A percentile compares a stretch with the other conserved stretches of the same genome.
Evolutionary conservation across 1,284 basidiomycete genomes (phyloP).

Genomic region (Flammula alnicola): DNA sequence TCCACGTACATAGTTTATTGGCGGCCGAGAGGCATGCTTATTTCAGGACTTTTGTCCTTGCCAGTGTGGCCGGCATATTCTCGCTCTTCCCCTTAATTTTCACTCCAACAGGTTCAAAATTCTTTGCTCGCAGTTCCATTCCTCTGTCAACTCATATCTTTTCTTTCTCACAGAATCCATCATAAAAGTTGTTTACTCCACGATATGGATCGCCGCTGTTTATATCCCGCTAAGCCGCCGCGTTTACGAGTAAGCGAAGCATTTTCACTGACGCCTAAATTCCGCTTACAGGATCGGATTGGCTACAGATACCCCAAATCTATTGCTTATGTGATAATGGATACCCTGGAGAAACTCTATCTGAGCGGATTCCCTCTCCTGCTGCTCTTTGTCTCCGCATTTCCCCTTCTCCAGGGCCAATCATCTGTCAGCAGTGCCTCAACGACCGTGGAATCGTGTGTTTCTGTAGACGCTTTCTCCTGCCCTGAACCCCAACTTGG

Average conservation of each 20-base stretch:
- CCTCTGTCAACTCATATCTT: conserved; percentile 9
- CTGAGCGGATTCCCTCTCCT: conserved; percentile 77
- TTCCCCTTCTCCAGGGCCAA: conserved; percentile 46
- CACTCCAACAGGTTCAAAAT: conserved; percentile 68
- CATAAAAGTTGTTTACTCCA: conserved; percentile 80
- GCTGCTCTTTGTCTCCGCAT: conserved; percentile 64
- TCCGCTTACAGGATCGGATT: conserved; percentile 8
- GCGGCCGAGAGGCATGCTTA: conserved; percentile 83
- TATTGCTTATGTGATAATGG: conserved; percentile 68
- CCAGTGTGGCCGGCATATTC: conserved; percentile 82
- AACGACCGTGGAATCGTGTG: conserved; percentile 24
- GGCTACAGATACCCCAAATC: conserved; percentile 74
- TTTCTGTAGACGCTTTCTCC: conserved; percentile 29
- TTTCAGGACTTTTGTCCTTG: conserved; percentile 84
- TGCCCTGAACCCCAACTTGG: conserved; percentile 33
- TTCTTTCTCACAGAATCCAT: conserved; percentile 67
- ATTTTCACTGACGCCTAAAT: conserved; percentile 14
- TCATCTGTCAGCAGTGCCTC: conserved; percentile 14
- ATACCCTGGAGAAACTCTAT: conserved; percentile 77
- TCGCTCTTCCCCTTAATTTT: conserved; percentile 91
- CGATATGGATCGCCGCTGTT: conserved; percentile 73
- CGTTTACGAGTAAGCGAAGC: conserved; percentile 74
- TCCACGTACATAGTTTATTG: too few relatives aligned
- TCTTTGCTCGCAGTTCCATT: conserved; percentile 8
- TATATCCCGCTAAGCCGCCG: conserved; percentile 71